Base-by-base conservation (phyloP, 257 asterid species). In the Orobanche coerulescens region DNA sequence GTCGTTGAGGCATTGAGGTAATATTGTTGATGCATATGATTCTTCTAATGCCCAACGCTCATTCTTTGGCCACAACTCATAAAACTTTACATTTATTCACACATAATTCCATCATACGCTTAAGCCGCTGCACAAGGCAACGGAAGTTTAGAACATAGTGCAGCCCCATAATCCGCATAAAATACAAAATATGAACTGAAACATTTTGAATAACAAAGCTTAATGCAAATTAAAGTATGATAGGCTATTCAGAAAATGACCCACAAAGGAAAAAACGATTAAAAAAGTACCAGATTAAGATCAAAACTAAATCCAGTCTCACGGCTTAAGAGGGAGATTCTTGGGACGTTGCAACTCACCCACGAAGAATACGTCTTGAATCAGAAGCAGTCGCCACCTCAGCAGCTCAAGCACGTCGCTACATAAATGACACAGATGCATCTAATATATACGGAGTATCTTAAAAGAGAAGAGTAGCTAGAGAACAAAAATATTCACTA, bases 341-440 rank as follows among this genome's bases (percentile, higher is more conserved):
- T n/a, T n/a, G n/a, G n/a, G n/a, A n/a, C n/a, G n/a, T n/a, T n/a
- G n/a, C n/a, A n/a, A n/a, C n/a, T n/a, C n/a, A n/a, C n/a, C n/a
- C n/a, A n/a, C n/a, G n/a, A n/a, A n/a, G n/a, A n/a, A n/a, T n/a
- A n/a, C n/a, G n/a, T n/a, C n/a, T n/a, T n/a, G n/a, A n/a, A n/a
- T n/a, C n/a, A n/a, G n/a, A n/a, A n/a, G n/a, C n/a, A n/a, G n/a
- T n/a, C n/a, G n/a, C n/a, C n/a, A n/a, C n/a, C n/a, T n/a, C n/a
- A n/a, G n/a, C n/a, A n/a, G n/a, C n/a, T n/a, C 23, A 73, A 73
- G 68, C 75, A 71, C 28, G 73, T 81, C 82, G 60, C 95, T 70
- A 75, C 53, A 71, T 81, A 36, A 55, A 66, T 39, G 54, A 64
- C 51, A 64, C 76, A 0, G 73, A 70, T 51, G 75, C 33, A 0